phyloP scores from a whole-genome alignment of 2,329 filamentous ascomycete genomes.

The Hymenoscyphus salicellus region DNA sequence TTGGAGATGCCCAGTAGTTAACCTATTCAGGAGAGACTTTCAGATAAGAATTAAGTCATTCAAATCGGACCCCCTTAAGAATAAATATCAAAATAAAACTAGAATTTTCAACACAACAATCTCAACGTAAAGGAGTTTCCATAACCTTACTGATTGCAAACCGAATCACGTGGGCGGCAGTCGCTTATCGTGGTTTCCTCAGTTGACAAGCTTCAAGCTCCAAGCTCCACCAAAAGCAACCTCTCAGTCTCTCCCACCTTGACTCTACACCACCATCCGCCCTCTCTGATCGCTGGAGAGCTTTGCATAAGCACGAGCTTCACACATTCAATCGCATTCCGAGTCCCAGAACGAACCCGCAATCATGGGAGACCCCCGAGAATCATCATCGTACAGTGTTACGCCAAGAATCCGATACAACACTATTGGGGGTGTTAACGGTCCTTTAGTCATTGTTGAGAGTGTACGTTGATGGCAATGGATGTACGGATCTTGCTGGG shows the following conservation, averaged over 20 bases:
- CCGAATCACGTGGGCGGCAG: slow-evolving; percentile 6
- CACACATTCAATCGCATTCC: background rate
- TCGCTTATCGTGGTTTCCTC: slow-evolving; percentile 14
- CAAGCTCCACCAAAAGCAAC: slow-evolving; percentile 10
- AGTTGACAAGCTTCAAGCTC: slow-evolving; percentile 5
- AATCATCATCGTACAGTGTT: slow-evolving; percentile 44
- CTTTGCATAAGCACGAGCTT: slow-evolving; percentile 15
- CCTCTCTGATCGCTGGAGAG: slow-evolving; percentile 14
- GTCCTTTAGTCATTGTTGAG: slow-evolving; percentile 93
- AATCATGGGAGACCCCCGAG: slow-evolving; percentile 37
- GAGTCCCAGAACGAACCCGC: slow-evolving; percentile 11
- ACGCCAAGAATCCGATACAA: slow-evolving; percentile 86
- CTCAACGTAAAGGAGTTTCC: too few relatives aligned
- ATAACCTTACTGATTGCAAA: background rate
- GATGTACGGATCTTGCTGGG: background rate
- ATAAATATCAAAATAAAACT: too few relatives aligned
- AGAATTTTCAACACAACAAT: too few relatives aligned
- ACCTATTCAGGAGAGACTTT: too few relatives aligned
- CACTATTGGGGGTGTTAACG: slow-evolving; percentile 96
- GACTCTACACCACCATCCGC: background rate
- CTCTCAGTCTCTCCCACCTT: background rate
- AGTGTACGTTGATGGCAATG: slow-evolving; percentile 62
- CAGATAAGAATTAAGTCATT: too few relatives aligned
- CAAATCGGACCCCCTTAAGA: too few relatives aligned
- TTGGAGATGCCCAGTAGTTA: background rate